Percentiles rank a stretch among this genome's conserved stretches.
These are phyloP conservation scores for Phylloporus sp. DNA, from an alignment of 768 basidiomycete genomes.

Conservation along the genomic window DNA sequence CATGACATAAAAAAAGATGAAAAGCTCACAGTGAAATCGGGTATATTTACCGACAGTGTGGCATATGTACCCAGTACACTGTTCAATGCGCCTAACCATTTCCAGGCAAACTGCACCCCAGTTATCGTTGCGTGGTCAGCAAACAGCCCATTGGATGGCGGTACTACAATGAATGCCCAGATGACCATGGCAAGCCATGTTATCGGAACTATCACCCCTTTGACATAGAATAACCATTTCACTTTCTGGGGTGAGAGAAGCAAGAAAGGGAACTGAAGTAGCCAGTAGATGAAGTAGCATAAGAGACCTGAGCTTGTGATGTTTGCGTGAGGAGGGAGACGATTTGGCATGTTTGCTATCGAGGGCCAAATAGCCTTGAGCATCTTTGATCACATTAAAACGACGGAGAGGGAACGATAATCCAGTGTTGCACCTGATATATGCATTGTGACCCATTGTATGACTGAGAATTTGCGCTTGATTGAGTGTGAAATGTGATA, in stretches of 20 bases:
- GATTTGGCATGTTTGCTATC: constrained; percentile 59
- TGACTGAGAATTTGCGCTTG: constrained; percentile 32
- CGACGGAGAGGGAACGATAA: neutral
- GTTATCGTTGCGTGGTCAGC: constrained; percentile 46
- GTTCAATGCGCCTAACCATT: constrained; percentile 75
- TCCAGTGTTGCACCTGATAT: constrained; percentile 45
- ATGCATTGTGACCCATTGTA: constrained; percentile 67
- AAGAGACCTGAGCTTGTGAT: constrained; percentile 70
- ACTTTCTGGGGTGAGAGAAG: constrained; percentile 75
- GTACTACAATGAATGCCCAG: constrained; percentile 71
- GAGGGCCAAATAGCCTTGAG: constrained; percentile 84
- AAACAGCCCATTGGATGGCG: constrained; percentile 58
- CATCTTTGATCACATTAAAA: constrained; percentile 38
- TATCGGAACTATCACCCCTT: constrained; percentile 59
- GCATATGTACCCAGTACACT: constrained; percentile 73
- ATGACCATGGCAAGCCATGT: constrained; percentile 70
- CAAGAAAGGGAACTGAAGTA: constrained; percentile 72
- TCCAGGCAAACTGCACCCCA: constrained; percentile 63
- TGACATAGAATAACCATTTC: constrained; percentile 72
- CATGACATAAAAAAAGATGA: neutral
- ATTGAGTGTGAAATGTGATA: neutral
- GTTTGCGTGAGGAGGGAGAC: constrained; percentile 49
- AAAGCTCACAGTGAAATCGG: constrained; percentile 65
- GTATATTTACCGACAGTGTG: constrained; percentile 74
- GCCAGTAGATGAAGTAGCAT: constrained; percentile 76